Evolutionary conservation across 2,329 filamentous ascomycete species (phyloP), one percentile per base, ranked within the genome.

Genomic region (Dryadomyces quercus-mongolicae): DNA sequence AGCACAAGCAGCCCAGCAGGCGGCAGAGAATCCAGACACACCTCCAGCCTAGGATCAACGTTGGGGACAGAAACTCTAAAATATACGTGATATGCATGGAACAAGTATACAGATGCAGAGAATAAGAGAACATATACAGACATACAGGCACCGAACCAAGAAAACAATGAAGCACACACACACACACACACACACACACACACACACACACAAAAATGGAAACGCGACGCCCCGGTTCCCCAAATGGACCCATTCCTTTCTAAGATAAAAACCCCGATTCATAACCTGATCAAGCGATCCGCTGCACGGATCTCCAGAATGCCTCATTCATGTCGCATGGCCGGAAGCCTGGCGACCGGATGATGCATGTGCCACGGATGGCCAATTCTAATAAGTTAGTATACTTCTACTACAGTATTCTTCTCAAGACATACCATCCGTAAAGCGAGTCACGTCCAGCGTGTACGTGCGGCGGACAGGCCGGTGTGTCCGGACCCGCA

Each of bases 311-410:
- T 8, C 25, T 53, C 57, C 60, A 59, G 10, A 62, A 62, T 0
- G 66, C 64, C 7, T 54, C 46, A 38, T 67, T 63, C 16, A 69
- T 61, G 44, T 67, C 64, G 15, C 44, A 31, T 18, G 57, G 57
- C 15, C 61, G 61, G 51, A 68, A 63, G 0, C 66, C 67, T 2
- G 67, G 65, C 3, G 65, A 57, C 34, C 64, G 57, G 1, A 65
- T 66, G 0, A 69, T 57, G 53, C 67, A 69, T 0, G 61, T 62
- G 1, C 55, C 62, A 1, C 62, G 58, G 1, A 55, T 40, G 3
- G 60, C 60, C n/a, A 69, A 53, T 57, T 66, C 67, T 67, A 52
- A 48, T 20, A 44, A 8, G n/a, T 49, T 21, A 38, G 22, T 1
- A 13, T n/a, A n/a, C n/a, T n/a, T n/a, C n/a, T n/a, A n/a, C n/a